These are phyloP conservation scores for Cladosporium sp. DNA, from an alignment of 2,329 filamentous ascomycete species.

Conservation along the genomic window DNA sequence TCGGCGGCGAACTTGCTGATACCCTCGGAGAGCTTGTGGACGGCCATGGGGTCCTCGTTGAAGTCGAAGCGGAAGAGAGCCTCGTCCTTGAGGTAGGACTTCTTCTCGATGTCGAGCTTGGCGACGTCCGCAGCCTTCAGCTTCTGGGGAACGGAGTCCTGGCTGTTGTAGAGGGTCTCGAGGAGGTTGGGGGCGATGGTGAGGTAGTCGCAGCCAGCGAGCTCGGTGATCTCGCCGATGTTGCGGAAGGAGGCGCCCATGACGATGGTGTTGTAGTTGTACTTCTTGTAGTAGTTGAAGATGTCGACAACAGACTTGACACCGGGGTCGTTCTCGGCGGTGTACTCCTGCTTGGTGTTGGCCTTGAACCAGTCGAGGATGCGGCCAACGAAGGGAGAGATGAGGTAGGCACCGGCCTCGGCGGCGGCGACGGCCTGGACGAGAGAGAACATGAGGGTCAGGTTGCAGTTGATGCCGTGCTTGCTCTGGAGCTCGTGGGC, in stretches of 20 bases:
- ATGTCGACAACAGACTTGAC: slow-evolving; percentile 90
- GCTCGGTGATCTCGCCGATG: slow-evolving; percentile 93
- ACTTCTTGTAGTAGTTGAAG: slow-evolving; percentile 99
- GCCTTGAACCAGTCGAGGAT: slow-evolving; percentile 99
- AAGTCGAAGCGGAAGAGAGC: slow-evolving; percentile 94
- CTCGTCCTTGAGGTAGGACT: slow-evolving; percentile 87
- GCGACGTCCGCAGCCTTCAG: slow-evolving; percentile 67
- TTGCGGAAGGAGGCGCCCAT: slow-evolving; percentile 99
- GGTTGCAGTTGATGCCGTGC: slow-evolving; percentile 96
- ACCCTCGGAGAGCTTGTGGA: slow-evolving; percentile 98
- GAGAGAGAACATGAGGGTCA: slow-evolving; percentile 97
- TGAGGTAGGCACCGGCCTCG: slow-evolving; percentile 93
- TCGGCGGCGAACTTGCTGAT: slow-evolving; percentile 99
- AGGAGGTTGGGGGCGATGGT: slow-evolving; percentile 96
- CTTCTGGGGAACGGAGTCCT: slow-evolving; percentile 82
- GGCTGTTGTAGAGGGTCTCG: slow-evolving; percentile 87
- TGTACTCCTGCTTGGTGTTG: slow-evolving; percentile 87
- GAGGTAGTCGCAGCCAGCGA: slow-evolving; percentile 97
- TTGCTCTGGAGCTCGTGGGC: slow-evolving; percentile 94
- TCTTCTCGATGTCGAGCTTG: slow-evolving; percentile 76
- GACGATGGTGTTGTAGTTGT: slow-evolving; percentile 97
- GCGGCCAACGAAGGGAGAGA: slow-evolving; percentile 98
- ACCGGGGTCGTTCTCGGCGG: slow-evolving; percentile 87
- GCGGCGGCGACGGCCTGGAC: slow-evolving; percentile 93
- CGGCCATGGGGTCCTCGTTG: slow-evolving; percentile 99